Base-by-base conservation (phyloP, 495 filamentous ascomycete genomes). In the Jackrogersella multiformis region DNA sequence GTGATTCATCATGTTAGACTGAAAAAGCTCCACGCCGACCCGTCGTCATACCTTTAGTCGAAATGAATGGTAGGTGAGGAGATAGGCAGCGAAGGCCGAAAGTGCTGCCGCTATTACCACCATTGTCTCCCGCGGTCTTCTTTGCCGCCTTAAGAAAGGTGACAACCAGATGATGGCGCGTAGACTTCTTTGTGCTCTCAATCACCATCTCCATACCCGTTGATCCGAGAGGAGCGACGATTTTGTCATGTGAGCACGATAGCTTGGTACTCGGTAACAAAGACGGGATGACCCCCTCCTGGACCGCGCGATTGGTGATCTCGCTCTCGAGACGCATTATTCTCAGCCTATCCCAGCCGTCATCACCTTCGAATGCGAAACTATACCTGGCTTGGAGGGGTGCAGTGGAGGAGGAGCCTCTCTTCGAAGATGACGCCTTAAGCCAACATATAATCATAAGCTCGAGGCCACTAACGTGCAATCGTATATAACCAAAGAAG, bases 381-480 rank as follows among this genome's bases (percentile, higher is more conserved):
- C 36, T 49, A 16, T 45, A 54, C 5, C n/a, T 39, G 21, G 18
- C 54, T 36, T 44, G 20, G 9, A 34, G 54, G 12, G 45, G 24
- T 26, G 4, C 16, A 26, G 26, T 36, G 8, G 30, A 30, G 16
- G 39, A 21, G 9, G 4, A 34, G 34, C n/a, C 34, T 6, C 32
- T 23, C 6, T 53, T 13, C 24, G 24, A 15, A 28, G 54, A 32
- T 46, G n/a, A n/a, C n/a, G n/a, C n/a, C n/a, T 38, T 54, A 15
- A 65, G 16, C 46, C 53, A 64, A n/a, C 53, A 64, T 4, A 64
- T 23, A 8, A 57, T 38, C 9, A 57, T 18, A 38, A 57, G 13
- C 3, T 57, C 41, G 1, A 51, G 16, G 18, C 35, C 52, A 34
- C 38, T 30, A 12, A 57, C 44, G 16, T 16, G 35, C 7, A 57